Evolutionary conservation across 306 rosid genomes (phyloP), one percentile per base, ranked within the genome.

Genomic region (Dryas octopetala): DNA sequence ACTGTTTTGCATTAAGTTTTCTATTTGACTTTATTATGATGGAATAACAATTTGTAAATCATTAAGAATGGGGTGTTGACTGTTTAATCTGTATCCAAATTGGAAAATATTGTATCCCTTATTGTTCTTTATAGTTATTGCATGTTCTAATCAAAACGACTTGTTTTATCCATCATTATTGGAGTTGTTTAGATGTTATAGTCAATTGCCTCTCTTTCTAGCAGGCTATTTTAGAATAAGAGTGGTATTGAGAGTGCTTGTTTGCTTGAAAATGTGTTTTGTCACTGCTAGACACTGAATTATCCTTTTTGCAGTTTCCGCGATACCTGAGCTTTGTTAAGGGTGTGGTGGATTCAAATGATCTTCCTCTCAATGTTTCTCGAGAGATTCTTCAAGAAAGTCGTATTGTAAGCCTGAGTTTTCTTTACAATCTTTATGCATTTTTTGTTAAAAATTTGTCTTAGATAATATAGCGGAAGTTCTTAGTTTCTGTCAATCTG

Each of bases 321-420:
- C 91, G 98, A 54, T 96, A 96, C 85, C 78, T 92, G 91, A 92
- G 97, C 82, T 96, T 96, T 85, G 98, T 96, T 69, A 96, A 88
- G 87, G 99, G 98, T 79, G 97, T 96, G 73, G 98, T 96, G 19
- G 99, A 92, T 82, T 96, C 97, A 15, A 73, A 92, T 79, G 98
- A 96, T 74, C 97, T 96, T 82, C 99, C 99, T 66, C 90, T 96
- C 17, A 96, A 96, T 69, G 99, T 96, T 76, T 96, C 98, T 51
- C 85, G 99, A 32, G 99, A 96, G 86, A 90, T 96, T 85, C 99
- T 96, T 81, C 99, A 96, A 86, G 99, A 96, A 86, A 96, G 99
- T 88, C 86, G 98, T 89, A 89, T 96, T 74, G 99, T 96, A 89
- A 96, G 96, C 26, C 46, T 41, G 28, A 11, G 7, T 44, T 51